Percentiles rank a stretch among this genome's conserved stretches.
Evolutionary conservation across 1,139 yeast genomes (phyloP).

Genomic region (Protomyces inundatus): DNA sequence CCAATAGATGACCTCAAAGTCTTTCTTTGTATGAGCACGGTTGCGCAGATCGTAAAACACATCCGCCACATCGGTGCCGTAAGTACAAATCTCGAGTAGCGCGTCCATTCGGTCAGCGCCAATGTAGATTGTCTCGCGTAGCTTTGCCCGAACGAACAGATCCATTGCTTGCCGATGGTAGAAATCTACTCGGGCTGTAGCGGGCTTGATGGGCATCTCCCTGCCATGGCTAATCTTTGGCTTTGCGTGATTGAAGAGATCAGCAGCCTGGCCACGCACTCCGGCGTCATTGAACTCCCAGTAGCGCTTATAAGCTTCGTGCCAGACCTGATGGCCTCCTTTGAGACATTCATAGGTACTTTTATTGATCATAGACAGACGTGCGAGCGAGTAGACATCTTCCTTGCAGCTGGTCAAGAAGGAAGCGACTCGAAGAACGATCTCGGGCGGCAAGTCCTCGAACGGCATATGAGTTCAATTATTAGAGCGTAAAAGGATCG

Average conservation of each 20-base stretch:
- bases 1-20: too few relatives aligned
- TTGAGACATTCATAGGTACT: not conserved
- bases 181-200: too few relatives aligned
- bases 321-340: not conserved
- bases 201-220: too few relatives aligned
- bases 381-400: not conserved
- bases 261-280: not conserved
- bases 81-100: too few relatives aligned
- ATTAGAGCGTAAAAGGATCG: too few relatives aligned
- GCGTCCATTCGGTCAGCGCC: too few relatives aligned
- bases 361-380: not conserved
- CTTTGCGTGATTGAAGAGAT: not conserved
- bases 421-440: not conserved
- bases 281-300: not conserved
- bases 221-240: not conserved
- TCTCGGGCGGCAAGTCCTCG: not conserved
- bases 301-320: not conserved
- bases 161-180: too few relatives aligned
- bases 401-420: not conserved
- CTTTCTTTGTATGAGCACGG: too few relatives aligned
- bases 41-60: too few relatives aligned
- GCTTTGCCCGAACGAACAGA: too few relatives aligned
- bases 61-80: too few relatives aligned
- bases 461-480: not conserved
- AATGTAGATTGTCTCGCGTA: too few relatives aligned